Evolutionary conservation across 2,329 filamentous ascomycete species (phyloP).

Genomic region (Penicillium sp.): DNA sequence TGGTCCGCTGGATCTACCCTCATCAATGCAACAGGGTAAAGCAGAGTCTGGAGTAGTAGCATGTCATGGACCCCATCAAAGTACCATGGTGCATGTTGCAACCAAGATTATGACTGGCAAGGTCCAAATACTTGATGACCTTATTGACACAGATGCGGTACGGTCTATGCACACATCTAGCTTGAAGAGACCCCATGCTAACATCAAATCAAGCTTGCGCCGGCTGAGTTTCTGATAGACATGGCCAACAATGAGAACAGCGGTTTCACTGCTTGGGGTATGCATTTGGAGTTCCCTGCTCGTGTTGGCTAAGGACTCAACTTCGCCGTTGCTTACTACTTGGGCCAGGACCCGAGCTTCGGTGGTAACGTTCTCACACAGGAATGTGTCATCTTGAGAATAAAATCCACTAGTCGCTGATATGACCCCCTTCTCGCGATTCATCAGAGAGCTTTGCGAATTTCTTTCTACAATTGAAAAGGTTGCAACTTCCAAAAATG

Average conservation of each 20-base stretch:
- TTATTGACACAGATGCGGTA: slow-evolving; percentile 46
- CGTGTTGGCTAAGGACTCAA: slow-evolving; percentile 39
- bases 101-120: slow-evolving; percentile 33
- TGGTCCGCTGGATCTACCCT: neutral
- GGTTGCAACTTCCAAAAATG: no score
- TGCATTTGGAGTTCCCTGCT: slow-evolving; percentile 43
- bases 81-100: neutral
- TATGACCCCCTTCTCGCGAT: no score
- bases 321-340: slow-evolving; percentile 43
- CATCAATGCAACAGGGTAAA: neutral
- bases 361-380: neutral
- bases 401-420: no score
- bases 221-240: slow-evolving; percentile 39
- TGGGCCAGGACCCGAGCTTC: neutral
- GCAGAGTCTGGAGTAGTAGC: neutral
- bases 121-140: slow-evolving; percentile 46
- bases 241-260: slow-evolving; percentile 35
- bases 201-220: slow-evolving; percentile 34
- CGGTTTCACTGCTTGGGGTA: slow-evolving; percentile 45
- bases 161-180: no score
- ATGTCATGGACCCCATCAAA: neutral
- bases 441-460: no score
- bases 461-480: no score
- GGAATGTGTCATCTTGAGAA: no score
- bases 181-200: neutral